Conservation (phyloP, 148 eudicot species). For the Amaranthus hypochondriacus region DNA sequence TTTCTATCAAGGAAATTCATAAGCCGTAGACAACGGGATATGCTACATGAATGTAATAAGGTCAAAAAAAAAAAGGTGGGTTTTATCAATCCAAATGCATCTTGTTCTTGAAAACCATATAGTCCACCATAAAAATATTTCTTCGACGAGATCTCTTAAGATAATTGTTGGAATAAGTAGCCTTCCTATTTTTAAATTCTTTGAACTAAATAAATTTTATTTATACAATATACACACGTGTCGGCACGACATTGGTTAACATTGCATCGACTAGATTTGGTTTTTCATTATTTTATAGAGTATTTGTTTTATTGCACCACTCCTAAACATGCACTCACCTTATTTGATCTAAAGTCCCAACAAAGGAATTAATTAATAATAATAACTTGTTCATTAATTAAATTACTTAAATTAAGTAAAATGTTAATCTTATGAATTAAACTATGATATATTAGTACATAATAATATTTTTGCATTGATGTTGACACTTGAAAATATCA, state of each 20-base stretch:
- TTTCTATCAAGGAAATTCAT: not conserved
- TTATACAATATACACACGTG: slow-evolving; percentile 5
- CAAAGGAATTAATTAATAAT: too few species aligned
- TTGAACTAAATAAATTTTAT: slow-evolving; percentile 1
- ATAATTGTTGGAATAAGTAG: slow-evolving; percentile 27
- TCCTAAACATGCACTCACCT: too few species aligned
- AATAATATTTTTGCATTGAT: too few species aligned
- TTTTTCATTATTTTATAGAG: not conserved
- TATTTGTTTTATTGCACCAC: too few species aligned
- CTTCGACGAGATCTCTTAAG: slow-evolving; percentile 21
- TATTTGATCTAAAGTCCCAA: too few species aligned
- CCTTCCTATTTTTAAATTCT: slow-evolving; percentile 9
- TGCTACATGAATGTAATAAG: not conserved
- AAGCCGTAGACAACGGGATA: slow-evolving; percentile 18
- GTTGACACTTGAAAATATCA: too few species aligned
- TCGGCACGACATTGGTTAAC: slow-evolving; percentile 5
- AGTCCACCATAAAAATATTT: slow-evolving; percentile 19
- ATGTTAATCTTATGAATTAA: too few species aligned
- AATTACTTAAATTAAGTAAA: too few species aligned
- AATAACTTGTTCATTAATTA: too few species aligned
- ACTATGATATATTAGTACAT: too few species aligned
- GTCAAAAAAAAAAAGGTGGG: not conserved
- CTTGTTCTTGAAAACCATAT: slow-evolving; percentile 17
- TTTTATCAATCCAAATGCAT: slow-evolving; percentile 19
- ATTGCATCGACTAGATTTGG: slow-evolving; percentile 14